These are phyloP conservation scores for Colletotrichum sp. DNA, from an alignment of 2,329 filamentous ascomycete genomes.

Conservation along the genomic window DNA sequence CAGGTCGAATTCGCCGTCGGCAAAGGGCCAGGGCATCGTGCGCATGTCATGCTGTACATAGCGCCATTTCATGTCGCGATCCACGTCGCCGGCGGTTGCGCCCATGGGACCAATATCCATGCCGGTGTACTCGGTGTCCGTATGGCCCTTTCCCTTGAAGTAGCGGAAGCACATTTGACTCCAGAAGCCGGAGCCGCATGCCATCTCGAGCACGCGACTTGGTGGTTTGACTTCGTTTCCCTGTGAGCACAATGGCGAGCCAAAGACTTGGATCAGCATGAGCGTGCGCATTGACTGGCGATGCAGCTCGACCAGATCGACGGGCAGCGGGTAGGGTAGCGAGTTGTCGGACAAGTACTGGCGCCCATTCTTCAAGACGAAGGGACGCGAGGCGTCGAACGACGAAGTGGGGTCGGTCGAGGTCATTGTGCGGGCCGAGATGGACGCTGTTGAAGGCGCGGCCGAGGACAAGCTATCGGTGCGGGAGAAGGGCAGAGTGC, in stretches of 20 bases:
- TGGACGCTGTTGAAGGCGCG: constrained; percentile 44
- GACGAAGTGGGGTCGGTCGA: constrained; percentile 53
- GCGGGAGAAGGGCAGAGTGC: constrained; percentile 41
- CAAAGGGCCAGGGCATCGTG: constrained; percentile 76
- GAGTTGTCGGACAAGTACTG: constrained; percentile 80
- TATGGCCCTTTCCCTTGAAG: constrained; percentile 71
- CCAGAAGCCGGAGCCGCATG: constrained; percentile 90
- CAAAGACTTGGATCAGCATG: constrained; percentile 81
- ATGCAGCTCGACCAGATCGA: constrained; percentile 86
- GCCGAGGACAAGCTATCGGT: constrained; percentile 53
- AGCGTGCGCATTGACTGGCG: constrained; percentile 86
- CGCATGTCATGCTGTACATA: constrained; percentile 90
- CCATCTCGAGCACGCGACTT: constrained; percentile 80
- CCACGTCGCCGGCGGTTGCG: constrained; percentile 49
- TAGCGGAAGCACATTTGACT: constrained; percentile 86
- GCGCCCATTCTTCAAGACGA: constrained; percentile 78
- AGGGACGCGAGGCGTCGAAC: constrained; percentile 54
- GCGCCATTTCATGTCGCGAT: constrained; percentile 82
- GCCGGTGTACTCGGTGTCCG: constrained; percentile 78
- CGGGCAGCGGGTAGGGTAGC: constrained; percentile 82
- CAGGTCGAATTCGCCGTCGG: constrained; percentile 82
- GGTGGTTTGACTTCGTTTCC: constrained; percentile 63
- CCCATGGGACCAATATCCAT: constrained; percentile 78
- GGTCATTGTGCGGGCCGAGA: constrained; percentile 50
- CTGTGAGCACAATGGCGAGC: constrained; percentile 78